phyloP scores from a whole-genome alignment of 2,329 filamentous ascomycete genomes.

The Penicillium psychrosexuale region DNA sequence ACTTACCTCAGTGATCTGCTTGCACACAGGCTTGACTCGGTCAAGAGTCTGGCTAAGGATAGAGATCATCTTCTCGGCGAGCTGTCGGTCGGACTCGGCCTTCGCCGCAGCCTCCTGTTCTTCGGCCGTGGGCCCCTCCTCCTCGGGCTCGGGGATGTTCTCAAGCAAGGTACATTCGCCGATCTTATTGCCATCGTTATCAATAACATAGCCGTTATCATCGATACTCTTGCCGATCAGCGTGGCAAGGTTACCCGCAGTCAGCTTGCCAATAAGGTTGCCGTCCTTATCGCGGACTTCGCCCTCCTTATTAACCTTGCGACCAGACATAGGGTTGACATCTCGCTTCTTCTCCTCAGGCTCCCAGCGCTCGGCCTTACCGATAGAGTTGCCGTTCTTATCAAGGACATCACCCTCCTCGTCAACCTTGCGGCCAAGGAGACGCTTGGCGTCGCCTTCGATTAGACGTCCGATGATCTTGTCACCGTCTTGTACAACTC shows the following conservation, averaged over 20 bases:
- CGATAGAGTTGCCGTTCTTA: constrained; percentile 63
- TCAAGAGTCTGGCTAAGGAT: constrained; percentile 78
- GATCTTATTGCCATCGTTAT: constrained; percentile 61
- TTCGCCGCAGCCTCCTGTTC: constrained; percentile 57
- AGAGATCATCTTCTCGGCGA: constrained; percentile 70
- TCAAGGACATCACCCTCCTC: constrained; percentile 68
- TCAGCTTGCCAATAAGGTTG: constrained; percentile 47
- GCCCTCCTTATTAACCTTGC: constrained; percentile 52
- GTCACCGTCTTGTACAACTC: constrained; percentile 51
- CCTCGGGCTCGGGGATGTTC: constrained; percentile 50
- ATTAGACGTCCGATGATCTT: constrained; percentile 53
- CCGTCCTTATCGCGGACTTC: constrained; percentile 47
- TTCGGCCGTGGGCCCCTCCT: constrained; percentile 41
- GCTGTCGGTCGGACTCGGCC: constrained; percentile 66
- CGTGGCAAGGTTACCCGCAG: constrained; percentile 43
- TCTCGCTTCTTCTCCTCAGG: constrained; percentile 54
- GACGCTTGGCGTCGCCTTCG: constrained; percentile 62
- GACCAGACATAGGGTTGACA: constrained; percentile 59
- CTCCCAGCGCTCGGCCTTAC: constrained; percentile 67
- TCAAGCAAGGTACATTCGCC: constrained; percentile 62
- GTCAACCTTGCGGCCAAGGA: constrained; percentile 65
- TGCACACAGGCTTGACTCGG: constrained; percentile 78
- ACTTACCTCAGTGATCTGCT: constrained; percentile 75
- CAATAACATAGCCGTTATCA: constrained; percentile 54
- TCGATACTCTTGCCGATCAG: constrained; percentile 45